Base-by-base conservation (phyloP, 768 basidiomycete species). In the Lepiota venenata region DNA sequence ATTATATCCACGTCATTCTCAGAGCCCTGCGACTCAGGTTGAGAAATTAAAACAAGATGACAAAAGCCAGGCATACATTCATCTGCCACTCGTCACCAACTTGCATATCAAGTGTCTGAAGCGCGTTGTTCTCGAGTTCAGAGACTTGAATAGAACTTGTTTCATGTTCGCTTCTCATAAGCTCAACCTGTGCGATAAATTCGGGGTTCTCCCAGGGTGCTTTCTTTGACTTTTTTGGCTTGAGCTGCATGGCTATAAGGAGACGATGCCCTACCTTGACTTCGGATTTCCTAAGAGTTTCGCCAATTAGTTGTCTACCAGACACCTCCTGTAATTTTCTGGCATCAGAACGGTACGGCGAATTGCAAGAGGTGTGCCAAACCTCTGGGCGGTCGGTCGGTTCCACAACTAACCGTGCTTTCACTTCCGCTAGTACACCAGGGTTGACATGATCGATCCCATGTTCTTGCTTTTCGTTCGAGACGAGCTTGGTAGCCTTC, bases 1-100 rank as follows among this genome's bases (percentile, higher is more conserved):
- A 80, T 73, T 40, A 71, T 76, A 7, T 68, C 59, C 18, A 57
- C 56, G 40, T 72, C 58, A 57, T 59, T 50, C 43, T 51, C 35
- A 18, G 16, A 20, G 14, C 12, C 11, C 8, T 27, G 47, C 14
- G 47, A 25, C 50, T 50, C 20, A 10, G 12, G 35, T 42, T 10
- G 18, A n/a, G 39, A 32, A 41, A 20, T 15, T 12, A 18, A 25
- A 11, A 9, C 21, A n/a, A 36, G n/a, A 41, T 41, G 38, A n/a
- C n/a, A 20, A 18, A 25, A 1, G 10, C 22, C 15, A 0, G 32
- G 6, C 57, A 14, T 42, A 55, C 54, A 32, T n/a, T 58, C 21
- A 36, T 29, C 12, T 43, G 37, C 48, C 50, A 47, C 14, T 44
- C 36, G 22, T 40, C 38, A 41, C 50, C 36, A n/a, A 51, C 76